Evolutionary conservation across 2,329 filamentous ascomycete genomes (phyloP), one percentile per base, ranked within the genome.

Genomic region (Arthrobotrys entomopaga): DNA sequence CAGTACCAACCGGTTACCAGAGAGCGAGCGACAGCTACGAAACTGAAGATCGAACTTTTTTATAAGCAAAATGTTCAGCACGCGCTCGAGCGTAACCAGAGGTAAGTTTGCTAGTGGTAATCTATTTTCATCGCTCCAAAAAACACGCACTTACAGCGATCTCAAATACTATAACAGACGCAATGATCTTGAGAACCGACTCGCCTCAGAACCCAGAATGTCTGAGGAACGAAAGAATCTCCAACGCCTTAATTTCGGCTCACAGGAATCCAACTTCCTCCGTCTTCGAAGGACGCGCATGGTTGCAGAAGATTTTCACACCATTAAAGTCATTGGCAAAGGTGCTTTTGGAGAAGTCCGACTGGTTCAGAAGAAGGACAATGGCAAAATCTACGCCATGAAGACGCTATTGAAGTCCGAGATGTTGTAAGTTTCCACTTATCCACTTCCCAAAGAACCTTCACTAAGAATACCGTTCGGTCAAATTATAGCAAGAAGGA

Each of bases 21-120:
- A 66, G 93, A 95, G 80, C 84, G 87, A 79, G 86, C 87, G 29
- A 88, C 88, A 80, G 85, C 88, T 63, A 87, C 88, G 53, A 88
- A 89, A 79, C 86, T 88, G 78, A 82, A 89, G 77, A 87, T 90
- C 76, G 87, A 87, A 79, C 86, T 88, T 79, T 98, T 98, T 85
- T 99, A 98, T 88, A 96, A 96, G 83, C 94, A 99, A 83, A 98
- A 94, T 81, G 96, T 99, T 65, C 94, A 97, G 85, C 89, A 95
- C 79, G 95, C 95, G 59, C 88, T 94, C 78, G 95, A 98, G 83
- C 89, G 95, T 71, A 99, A 99, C 82, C 89, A 96, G 82, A 91
- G 93, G 93, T 96, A 83, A 79, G 86, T 19, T 19, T 19, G 8
- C 5, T 46, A 7, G n/a, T 48, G 34, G 34, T 29, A 52, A 20